Evolutionary conservation across 306 rosid genomes (phyloP), one percentile per base, ranked within the genome.

Genomic region (Cotoneaster glaucophyllus): DNA sequence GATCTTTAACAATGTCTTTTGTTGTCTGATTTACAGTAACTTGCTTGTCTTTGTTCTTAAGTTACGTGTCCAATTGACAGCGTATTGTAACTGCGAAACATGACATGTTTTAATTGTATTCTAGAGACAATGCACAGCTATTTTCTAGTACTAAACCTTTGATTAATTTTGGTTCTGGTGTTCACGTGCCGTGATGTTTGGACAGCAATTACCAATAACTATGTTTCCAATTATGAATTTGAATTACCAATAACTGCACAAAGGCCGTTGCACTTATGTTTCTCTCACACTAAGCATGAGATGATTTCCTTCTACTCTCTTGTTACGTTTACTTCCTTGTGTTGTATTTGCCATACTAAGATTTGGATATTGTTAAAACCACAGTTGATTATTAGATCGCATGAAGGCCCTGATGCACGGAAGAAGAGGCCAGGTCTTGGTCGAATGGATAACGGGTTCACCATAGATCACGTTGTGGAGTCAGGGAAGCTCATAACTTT

Each of bases 331-430:
- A 32, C 34, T 34, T 37, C 24, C 19, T 14, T 48, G 19, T 57
- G 21, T 28, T 62, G 37, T 62, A 15, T 62, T 62, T 24, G 25
- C 70, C 74, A 67, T 21, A 48, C 79, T 85, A 74, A 82, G 70
- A 56, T 62, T 79, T 62, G 70, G 74, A 34, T 44, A 4, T 75
- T 71, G 52, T 70, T 74, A 72, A 68, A 34, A 32, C 39, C 31
- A 56, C 88, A 93, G 97, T 76, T 93, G 83, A 88, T 93, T 79
- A 88, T 93, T 69, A 90, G 97, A 84, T 93, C 96, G 4, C 97
- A 93, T 82, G 97, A 93, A 86, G 97, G 97, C 69, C 96, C 96
- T 44, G 97, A 93, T 86, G 97, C 97, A 17, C 82, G 97, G 82
- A 92, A 90, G 56, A 90, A 93, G 77, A 86, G 97, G 85, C 86